A percentile compares a stretch with the other conserved stretches of the same genome.
Conservation (phyloP, 1,284 basidiomycete genomes). For the Takashimella tepidaria region DNA sequence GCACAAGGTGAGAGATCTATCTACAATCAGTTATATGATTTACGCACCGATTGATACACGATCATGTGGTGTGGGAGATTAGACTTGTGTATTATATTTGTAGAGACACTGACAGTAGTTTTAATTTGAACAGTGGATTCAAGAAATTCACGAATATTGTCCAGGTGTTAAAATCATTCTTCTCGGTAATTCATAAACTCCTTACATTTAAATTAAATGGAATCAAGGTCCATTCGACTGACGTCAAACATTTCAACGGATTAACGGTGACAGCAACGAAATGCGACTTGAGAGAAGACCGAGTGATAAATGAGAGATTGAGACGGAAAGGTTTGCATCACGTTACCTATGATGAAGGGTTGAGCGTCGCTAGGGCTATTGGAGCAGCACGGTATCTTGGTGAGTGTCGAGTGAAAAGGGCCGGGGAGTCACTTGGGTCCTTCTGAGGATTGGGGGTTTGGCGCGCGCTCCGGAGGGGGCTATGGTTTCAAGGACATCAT, state of each 20-base stretch:
- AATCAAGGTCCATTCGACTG: no score
- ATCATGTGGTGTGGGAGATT: no score
- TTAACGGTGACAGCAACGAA: constrained; percentile 65
- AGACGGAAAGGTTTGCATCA: constrained; percentile 54
- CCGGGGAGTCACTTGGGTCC: no score
- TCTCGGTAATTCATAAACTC: constrained; percentile 59
- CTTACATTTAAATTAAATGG: neutral
- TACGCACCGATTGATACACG: no score
- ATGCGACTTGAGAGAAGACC: constrained; percentile 86
- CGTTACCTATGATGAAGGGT: constrained; percentile 83
- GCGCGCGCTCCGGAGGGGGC: no score
- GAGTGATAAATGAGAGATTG: constrained; percentile 60
- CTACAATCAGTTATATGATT: no score
- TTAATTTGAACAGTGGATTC: constrained; percentile 48
- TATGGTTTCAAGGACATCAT: no score
- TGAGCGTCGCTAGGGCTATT: constrained; percentile 81
- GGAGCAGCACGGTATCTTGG: constrained; percentile 86
- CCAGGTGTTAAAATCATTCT: constrained; percentile 89
- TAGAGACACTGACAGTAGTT: no score
- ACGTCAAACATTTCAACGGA: neutral
- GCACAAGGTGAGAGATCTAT: constrained; percentile 64
- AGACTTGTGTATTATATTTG: no score
- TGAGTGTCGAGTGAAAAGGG: constrained; percentile 46
- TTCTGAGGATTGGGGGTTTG: no score
- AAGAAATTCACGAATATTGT: constrained; percentile 64